These are phyloP conservation scores for Tricladium varicosporioides DNA, from an alignment of 2,329 filamentous ascomycete species.

Conservation along the genomic window DNA sequence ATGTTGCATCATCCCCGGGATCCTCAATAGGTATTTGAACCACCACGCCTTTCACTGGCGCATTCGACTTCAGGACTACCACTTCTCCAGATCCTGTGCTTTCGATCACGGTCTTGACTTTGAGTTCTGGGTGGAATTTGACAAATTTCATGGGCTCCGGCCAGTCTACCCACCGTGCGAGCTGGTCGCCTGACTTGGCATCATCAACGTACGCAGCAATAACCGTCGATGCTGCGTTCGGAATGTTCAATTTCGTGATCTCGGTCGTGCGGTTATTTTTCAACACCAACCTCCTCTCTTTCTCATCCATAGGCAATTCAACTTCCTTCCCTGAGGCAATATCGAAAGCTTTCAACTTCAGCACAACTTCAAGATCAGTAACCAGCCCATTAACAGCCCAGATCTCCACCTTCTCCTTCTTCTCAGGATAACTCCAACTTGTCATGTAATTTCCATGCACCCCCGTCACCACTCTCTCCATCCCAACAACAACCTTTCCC, in stretches of 20 bases:
- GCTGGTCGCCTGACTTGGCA: conserved; percentile 18
- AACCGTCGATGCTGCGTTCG: background rate
- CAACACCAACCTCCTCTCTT: conserved; percentile 14
- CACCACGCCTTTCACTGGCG: conserved; percentile 63
- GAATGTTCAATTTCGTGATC: conserved; percentile 36
- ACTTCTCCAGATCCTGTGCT: conserved; percentile 34
- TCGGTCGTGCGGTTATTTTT: conserved; percentile 57
- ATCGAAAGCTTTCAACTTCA: conserved; percentile 53
- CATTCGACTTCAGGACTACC: conserved; percentile 54
- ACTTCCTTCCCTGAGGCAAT: conserved; percentile 56
- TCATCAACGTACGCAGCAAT: background rate
- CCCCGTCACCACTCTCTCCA: conserved; percentile 22
- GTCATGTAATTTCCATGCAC: conserved; percentile 18
- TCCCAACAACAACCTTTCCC: conserved; percentile 21
- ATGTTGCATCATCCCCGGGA: conserved; percentile 53
- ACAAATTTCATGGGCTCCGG: conserved; percentile 2
- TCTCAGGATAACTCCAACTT: conserved; percentile 13
- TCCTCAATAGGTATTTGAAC: conserved; percentile 41
- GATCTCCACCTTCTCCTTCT: conserved; percentile 12
- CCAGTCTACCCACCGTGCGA: background rate
- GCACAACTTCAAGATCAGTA: conserved; percentile 7
- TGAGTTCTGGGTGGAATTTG: conserved; percentile 38
- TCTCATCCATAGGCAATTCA: conserved; percentile 42
- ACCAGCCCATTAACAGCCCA: conserved; percentile 25
- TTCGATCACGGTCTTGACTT: conserved; percentile 31